These are phyloP conservation scores for Triticum monococcum DNA, from an alignment of 176 grass and related monocot species.

Conservation along the genomic window DNA sequence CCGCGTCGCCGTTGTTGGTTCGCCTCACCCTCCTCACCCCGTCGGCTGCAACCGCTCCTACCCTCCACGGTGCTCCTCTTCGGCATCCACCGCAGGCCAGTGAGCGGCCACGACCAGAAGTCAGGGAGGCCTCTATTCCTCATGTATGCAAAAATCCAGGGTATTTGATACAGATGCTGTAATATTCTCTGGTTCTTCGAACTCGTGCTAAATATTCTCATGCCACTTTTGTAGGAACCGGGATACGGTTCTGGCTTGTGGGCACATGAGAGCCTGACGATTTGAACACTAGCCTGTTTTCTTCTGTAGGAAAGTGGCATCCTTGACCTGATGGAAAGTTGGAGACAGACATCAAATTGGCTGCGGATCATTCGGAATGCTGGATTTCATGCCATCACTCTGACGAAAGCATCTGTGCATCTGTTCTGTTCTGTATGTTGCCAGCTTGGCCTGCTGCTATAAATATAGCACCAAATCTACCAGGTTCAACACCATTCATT, in stretches of 20 bases:
- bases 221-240: slow-evolving; percentile 27
- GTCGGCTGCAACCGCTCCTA: too few relatives aligned
- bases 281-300: background rate
- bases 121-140: background rate
- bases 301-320: slow-evolving; percentile 8
- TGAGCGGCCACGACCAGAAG: too few relatives aligned
- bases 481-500: slow-evolving; percentile 30
- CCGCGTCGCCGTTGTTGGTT: too few relatives aligned
- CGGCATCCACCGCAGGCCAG: too few relatives aligned
- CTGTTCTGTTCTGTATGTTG: background rate
- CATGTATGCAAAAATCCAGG: background rate
- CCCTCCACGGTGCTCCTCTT: too few relatives aligned
- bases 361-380: background rate
- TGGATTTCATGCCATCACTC: slow-evolving; percentile 17
- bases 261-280: background rate
- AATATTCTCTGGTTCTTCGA: slow-evolving; percentile 39
- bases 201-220: slow-evolving; percentile 16
- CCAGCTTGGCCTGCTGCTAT: slow-evolving; percentile 26
- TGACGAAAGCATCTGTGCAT: slow-evolving; percentile 2
- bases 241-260: background rate
- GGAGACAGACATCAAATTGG: slow-evolving; percentile 8
- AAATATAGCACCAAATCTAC: slow-evolving; percentile 15
- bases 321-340: slow-evolving; percentile 14
- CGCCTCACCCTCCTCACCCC: too few relatives aligned
- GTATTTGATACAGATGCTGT: slow-evolving; percentile 19